Evolutionary conservation across 2,329 filamentous ascomycete species (phyloP).

Genomic region (Aquanectria penicillioides): DNA sequence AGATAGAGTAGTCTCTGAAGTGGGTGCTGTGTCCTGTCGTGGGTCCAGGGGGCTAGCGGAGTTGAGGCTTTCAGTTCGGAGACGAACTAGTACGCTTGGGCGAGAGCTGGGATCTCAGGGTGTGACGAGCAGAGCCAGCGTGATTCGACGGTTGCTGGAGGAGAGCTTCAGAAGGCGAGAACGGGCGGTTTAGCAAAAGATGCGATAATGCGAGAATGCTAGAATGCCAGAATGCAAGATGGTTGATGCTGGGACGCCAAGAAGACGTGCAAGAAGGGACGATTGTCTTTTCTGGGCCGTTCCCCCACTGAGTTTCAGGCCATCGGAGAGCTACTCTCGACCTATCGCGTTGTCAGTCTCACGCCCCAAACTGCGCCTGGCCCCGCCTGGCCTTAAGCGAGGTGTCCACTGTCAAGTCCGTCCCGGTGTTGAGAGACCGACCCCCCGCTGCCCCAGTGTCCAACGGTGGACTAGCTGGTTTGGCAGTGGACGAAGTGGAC

Average conservation of each 20-base stretch:
- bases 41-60: constrained; percentile 6
- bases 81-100: constrained; percentile 4
- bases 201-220: constrained; percentile 2
- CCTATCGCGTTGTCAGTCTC: constrained; percentile 31
- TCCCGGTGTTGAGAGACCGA: constrained; percentile 1
- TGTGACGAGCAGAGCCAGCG: constrained; percentile 7
- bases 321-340: constrained; percentile 33
- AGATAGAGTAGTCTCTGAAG: constrained; percentile 20
- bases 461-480: not conserved
- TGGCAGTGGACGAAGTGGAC: not conserved
- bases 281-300: constrained; percentile 31
- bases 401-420: constrained; percentile 26
- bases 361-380: constrained; percentile 38
- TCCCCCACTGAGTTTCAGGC: constrained; percentile 39
- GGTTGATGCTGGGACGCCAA: constrained; percentile 10
- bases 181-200: not conserved
- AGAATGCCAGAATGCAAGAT: not conserved
- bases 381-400: constrained; percentile 42
- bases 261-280: constrained; percentile 18
- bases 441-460: constrained; percentile 7
- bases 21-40: constrained; percentile 9
- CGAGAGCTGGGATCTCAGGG: constrained; percentile 13
- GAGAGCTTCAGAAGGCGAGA: not conserved
- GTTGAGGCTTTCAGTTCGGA: not conserved
- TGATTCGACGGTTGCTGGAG: constrained; percentile 16